These are phyloP conservation scores for Leonotis leonurus DNA, from an alignment of 257 asterid species.

Conservation along the genomic window DNA sequence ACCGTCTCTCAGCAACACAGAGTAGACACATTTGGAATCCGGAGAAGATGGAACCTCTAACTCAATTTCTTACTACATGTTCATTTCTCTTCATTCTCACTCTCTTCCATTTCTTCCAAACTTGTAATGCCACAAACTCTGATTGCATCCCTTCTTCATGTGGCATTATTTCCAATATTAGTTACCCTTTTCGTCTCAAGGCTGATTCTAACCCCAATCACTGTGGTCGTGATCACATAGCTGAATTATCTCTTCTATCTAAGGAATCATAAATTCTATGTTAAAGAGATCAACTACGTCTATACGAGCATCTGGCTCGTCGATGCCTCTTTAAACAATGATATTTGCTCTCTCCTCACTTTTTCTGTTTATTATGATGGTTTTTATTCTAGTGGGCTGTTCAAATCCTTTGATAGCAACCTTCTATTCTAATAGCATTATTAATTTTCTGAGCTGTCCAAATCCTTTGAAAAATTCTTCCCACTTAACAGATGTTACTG, in stretches of 20 bases:
- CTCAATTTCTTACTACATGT: too few species aligned
- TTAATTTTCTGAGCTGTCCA: not conserved
- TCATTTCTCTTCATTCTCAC: not conserved
- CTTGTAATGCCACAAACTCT: not conserved
- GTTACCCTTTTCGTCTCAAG: not conserved
- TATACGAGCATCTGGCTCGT: not conserved
- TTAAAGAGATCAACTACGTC: not conserved
- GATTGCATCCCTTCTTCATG: not conserved
- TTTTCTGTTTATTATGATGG: not conserved
- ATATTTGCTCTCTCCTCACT: not conserved
- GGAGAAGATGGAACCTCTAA: too few species aligned
- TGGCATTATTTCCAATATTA: not conserved
- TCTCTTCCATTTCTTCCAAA: not conserved
- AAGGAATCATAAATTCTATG: not conserved
- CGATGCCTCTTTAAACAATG: not conserved
- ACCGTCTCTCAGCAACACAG: too few species aligned
- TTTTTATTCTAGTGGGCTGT: too few species aligned
- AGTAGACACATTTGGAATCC: too few species aligned
- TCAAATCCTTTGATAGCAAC: too few species aligned
- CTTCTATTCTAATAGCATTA: too few species aligned
- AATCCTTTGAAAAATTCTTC: not conserved
- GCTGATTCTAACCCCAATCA: not conserved
- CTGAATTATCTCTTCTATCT: not conserved
- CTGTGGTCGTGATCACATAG: not conserved
- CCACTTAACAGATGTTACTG: too few species aligned